A percentile compares a stretch with the other conserved stretches of the same genome.
Evolutionary conservation across 2,329 filamentous ascomycete species (phyloP).

Genomic region (Aspergillus proliferans): DNA sequence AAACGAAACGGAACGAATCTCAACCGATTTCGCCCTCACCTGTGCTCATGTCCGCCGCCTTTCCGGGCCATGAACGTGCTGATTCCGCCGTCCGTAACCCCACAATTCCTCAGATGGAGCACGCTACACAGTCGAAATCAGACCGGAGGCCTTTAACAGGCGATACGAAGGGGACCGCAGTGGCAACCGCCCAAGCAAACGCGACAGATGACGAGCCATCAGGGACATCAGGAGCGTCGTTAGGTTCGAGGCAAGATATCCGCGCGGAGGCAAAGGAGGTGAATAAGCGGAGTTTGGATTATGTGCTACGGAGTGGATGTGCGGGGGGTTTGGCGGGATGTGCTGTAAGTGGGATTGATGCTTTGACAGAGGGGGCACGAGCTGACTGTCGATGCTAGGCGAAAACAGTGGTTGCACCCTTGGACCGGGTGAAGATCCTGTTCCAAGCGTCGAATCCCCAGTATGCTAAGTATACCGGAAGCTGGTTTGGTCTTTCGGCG

Average conservation of each 20-base stretch:
- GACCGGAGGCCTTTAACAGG: constrained; percentile 14
- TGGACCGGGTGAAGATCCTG: constrained; percentile 97
- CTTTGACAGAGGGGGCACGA: neutral
- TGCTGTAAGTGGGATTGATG: constrained; percentile 57
- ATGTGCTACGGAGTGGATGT: constrained; percentile 73
- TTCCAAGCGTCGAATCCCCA: constrained; percentile 94
- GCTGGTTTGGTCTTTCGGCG: constrained; percentile 74
- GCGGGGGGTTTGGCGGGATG: constrained; percentile 89
- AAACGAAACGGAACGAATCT: constrained; percentile 2
- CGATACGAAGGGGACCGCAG: constrained; percentile 9
- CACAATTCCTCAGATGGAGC: constrained; percentile 26
- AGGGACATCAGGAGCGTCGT: neutral
- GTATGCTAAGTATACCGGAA: constrained; percentile 86
- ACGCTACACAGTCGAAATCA: constrained; percentile 19
- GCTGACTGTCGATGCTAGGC: constrained; percentile 50
- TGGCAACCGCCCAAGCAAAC: constrained; percentile 11
- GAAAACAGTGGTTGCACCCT: constrained; percentile 89
- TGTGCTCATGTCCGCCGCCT: constrained; percentile 20
- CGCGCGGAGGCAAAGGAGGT: constrained; percentile 35
- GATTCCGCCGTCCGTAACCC: constrained; percentile 9
- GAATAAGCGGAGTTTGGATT: constrained; percentile 71
- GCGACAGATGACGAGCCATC: constrained; percentile 7
- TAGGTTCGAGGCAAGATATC: constrained; percentile 5
- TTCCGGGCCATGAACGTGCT: constrained; percentile 24
- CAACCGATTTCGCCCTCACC: neutral